Conservation (phyloP, 129 eudicot genomes). For the Helianthus tuberosus region DNA sequence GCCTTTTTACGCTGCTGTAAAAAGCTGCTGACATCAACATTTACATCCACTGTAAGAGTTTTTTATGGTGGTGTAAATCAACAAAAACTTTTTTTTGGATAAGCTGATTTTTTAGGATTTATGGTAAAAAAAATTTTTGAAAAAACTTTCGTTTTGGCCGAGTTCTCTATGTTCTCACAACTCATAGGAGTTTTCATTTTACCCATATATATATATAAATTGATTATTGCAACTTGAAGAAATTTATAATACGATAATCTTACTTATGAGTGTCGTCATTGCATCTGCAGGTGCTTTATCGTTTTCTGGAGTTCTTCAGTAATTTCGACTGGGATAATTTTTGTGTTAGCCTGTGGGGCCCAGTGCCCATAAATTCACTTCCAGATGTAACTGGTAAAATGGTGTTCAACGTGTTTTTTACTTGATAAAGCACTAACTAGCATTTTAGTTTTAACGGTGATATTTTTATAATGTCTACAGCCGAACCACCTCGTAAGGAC, state of each 20-base stretch:
- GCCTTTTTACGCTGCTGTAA: no score
- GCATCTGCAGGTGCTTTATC: slow-evolving; percentile 74
- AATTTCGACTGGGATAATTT: slow-evolving; percentile 94
- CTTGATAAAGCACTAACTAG: background rate
- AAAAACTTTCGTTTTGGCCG: no score
- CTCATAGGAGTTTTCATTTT: no score
- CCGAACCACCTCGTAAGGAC: slow-evolving; percentile 92
- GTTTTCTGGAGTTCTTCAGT: slow-evolving; percentile 97
- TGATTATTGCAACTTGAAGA: no score
- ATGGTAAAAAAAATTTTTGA: no score
- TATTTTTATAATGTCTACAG: slow-evolving; percentile 45
- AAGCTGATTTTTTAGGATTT: no score
- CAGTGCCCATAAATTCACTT: slow-evolving; percentile 83
- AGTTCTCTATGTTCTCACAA: no score
- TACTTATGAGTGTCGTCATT: slow-evolving; percentile 18
- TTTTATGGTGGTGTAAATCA: no score
- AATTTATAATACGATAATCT: background rate
- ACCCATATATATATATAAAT: no score
- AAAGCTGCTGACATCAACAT: no score
- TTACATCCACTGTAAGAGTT: no score
- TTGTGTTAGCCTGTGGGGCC: slow-evolving; percentile 98
- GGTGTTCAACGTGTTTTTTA: background rate
- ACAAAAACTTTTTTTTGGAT: no score
- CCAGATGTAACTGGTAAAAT: slow-evolving; percentile 91
- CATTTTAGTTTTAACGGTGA: slow-evolving; percentile 21